Evolutionary conservation across 345 rosid genomes (phyloP).

Genomic region (Sisymbrium irio): DNA sequence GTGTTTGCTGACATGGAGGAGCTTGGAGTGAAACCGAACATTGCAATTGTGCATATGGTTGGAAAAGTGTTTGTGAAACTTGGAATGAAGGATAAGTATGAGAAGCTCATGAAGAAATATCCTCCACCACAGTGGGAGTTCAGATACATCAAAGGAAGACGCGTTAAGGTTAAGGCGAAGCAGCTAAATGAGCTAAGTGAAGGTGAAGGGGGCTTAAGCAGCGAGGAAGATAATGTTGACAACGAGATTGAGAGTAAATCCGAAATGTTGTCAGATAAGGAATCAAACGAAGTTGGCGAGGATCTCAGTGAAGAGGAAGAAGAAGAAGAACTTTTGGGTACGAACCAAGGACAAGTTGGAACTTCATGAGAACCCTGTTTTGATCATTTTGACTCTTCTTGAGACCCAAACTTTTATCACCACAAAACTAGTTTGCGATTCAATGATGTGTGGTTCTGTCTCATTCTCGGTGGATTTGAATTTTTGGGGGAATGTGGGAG

Average conservation of each 20-base stretch:
- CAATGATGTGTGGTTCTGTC: too few species aligned
- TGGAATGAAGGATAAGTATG: slow-evolving; percentile 68
- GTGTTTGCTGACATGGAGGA: slow-evolving; percentile 99
- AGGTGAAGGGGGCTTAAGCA: slow-evolving; percentile 21
- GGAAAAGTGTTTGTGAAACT: slow-evolving; percentile 65
- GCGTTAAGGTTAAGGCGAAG: slow-evolving; percentile 60
- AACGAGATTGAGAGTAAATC: slow-evolving; percentile 11
- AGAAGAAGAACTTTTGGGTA: slow-evolving; percentile 18
- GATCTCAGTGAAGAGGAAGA: slow-evolving; percentile 27
- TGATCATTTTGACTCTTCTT: slow-evolving; percentile 26
- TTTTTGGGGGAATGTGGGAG: too few species aligned
- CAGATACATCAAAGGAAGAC: slow-evolving; percentile 79
- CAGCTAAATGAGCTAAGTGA: slow-evolving; percentile 37
- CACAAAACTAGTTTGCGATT: too few species aligned
- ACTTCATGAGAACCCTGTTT: slow-evolving; percentile 15
- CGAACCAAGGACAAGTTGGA: not conserved
- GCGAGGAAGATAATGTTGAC: slow-evolving; percentile 12
- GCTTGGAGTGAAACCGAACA: slow-evolving; percentile 68
- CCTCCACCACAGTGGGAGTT: slow-evolving; percentile 83
- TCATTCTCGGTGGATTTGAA: too few species aligned
- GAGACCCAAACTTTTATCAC: too few species aligned
- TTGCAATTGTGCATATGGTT: slow-evolving; percentile 63
- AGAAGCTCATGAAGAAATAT: slow-evolving; percentile 65
- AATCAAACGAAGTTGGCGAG: slow-evolving; percentile 15
- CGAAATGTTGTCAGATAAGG: slow-evolving; percentile 1